Percentiles rank a stretch among this genome's conserved stretches.
phyloP scores from a whole-genome alignment of 371 early-diverging fungal genomes.

The Sporodiniella umbellata region DNA sequence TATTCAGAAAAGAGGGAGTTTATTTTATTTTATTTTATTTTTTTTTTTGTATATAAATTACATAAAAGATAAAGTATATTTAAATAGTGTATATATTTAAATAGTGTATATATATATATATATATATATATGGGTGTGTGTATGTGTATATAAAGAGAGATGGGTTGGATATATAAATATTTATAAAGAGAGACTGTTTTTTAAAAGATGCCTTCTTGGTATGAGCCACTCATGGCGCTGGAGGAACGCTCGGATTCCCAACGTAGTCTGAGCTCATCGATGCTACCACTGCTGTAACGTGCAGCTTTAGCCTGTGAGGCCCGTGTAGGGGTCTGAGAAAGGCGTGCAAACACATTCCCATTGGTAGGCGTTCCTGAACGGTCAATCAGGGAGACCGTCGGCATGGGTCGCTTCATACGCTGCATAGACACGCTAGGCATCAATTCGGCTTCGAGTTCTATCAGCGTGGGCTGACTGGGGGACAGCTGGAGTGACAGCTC shows the following conservation, averaged over 20 bases:
- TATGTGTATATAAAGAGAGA: too few relatives aligned
- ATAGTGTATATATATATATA: too few relatives aligned
- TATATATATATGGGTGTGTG: too few relatives aligned
- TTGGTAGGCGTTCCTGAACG: conserved; percentile 25
- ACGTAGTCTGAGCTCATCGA: conserved; percentile 24
- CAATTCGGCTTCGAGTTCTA: conserved; percentile 10
- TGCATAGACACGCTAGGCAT: conserved; percentile 15
- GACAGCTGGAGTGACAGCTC: conserved; percentile 26
- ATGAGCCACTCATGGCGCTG: conserved; percentile 29
- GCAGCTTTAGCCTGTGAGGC: conserved; percentile 41
- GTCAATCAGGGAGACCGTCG: conserved; percentile 8
- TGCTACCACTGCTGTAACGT: conserved; percentile 30
- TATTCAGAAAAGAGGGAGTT: too few relatives aligned
- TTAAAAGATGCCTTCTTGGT: conserved; percentile 10
- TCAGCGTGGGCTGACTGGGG: neutral
- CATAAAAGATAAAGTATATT: too few relatives aligned
- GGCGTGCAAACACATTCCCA: conserved; percentile 41
- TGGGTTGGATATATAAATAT: neutral
- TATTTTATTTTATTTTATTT: too few relatives aligned
- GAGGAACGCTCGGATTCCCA: conserved; percentile 24
- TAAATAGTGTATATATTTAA: too few relatives aligned
- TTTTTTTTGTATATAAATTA: too few relatives aligned
- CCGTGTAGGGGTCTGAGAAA: conserved; percentile 43
- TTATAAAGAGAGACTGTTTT: conserved; percentile 1
- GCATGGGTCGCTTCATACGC: conserved; percentile 4